These are phyloP conservation scores for Termitomyces heimii DNA, from an alignment of 768 basidiomycete genomes.

Conservation along the genomic window DNA sequence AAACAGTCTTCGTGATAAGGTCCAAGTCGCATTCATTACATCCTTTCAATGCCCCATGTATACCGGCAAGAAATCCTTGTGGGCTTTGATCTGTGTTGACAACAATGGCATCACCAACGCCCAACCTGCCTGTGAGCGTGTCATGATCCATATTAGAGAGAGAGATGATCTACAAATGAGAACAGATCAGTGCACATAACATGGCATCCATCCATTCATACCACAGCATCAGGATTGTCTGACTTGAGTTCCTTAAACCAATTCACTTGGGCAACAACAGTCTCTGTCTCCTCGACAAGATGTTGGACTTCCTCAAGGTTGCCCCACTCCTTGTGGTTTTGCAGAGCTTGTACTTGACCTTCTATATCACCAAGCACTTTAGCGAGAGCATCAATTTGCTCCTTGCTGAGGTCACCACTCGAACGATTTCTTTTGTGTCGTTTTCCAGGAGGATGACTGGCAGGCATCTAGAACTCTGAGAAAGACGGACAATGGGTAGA, in stretches of 20 bases:
- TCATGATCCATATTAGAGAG: neutral
- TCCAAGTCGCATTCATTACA: neutral
- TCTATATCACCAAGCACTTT: neutral
- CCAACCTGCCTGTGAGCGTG: neutral
- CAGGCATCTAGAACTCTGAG: too few relatives aligned
- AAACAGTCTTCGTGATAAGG: neutral
- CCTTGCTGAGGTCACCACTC: too few relatives aligned
- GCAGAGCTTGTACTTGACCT: neutral
- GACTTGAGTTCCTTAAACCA: neutral
- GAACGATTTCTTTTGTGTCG: too few relatives aligned
- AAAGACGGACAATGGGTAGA: too few relatives aligned
- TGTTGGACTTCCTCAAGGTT: neutral
- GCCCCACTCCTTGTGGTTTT: neutral
- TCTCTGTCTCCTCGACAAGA: neutral
- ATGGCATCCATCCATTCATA: neutral
- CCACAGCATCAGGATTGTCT: neutral
- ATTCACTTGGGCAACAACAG: neutral
- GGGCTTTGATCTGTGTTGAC: neutral
- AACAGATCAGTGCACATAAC: neutral
- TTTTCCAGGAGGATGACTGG: too few relatives aligned
- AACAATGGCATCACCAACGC: neutral
- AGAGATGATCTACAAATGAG: neutral
- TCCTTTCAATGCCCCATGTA: neutral
- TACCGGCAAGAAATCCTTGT: neutral
- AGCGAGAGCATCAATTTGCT: neutral